Evolutionary conservation across 306 rosid genomes (phyloP), one percentile per base, ranked within the genome.

Genomic region (Abrus precatorius): DNA sequence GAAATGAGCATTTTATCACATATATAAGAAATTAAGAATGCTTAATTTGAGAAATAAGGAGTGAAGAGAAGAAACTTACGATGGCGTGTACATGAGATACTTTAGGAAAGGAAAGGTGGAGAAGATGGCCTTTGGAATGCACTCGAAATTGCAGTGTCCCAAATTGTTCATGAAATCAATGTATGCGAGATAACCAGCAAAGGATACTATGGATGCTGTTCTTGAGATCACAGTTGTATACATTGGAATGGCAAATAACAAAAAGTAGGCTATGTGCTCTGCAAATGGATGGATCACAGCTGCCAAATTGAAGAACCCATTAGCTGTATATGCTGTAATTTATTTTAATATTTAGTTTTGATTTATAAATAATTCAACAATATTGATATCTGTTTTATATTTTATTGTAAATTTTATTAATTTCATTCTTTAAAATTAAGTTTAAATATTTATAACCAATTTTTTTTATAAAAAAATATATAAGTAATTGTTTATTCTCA

Each of bases 271-370:
- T 69, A 92, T 72, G 81, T 84, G 94, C 54, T 92, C 94, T 3
- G 90, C 94, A 85, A 92, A 92, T 86, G 97, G 97, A 69, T 92
- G 97, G 59, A 53, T 82, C 36, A 90, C 93, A 82, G 97, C 97
- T 90, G 92, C 87, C 3, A 41, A 32, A 74, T 80, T 61, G 0
- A 69, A 36, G 2, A 75, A 13, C 45, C 12, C 12, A 60, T 43
- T 64, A 41, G 38, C 2, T 34, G 4, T 9, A 61, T 59, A 0
- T 9, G 7, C 30, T 9, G 7, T 36, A 2, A 36, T 36, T 36
- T 20, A 20, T 20, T 20, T 20, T 20, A 20, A 20, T 20, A 20
- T 20, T 20, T 20, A 20, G 0, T 20, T 20, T 20, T 20, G 20
- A 20, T 20, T 20, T 20, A 20, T 20, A 20, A 20, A 20, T 20